Evolutionary conservation across 148 eudicot species (phyloP).

Genomic region (Tetragonia tetragonoides): DNA sequence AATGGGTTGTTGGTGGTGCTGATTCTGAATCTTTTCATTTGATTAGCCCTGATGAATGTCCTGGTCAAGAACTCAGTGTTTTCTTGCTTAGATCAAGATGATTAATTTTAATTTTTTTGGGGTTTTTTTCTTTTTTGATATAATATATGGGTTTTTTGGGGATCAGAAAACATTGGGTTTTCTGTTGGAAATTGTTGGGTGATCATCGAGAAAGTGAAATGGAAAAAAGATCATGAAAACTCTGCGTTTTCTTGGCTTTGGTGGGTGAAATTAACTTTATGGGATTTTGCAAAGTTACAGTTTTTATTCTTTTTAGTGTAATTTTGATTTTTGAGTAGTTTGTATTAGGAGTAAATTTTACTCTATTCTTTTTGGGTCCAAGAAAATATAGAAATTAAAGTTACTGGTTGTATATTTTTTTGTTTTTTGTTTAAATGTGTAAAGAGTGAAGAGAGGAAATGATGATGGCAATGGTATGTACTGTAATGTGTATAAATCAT

Average conservation of each 20-base stretch:
- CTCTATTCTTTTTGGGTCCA: neutral
- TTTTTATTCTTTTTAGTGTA: slow-evolving; percentile 1
- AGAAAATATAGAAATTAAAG: neutral
- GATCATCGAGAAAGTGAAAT: neutral
- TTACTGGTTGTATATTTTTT: neutral
- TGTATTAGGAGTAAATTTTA: too few species aligned
- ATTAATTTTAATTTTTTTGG: slow-evolving; percentile 4
- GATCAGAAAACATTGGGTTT: slow-evolving; percentile 30
- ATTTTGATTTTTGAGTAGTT: neutral
- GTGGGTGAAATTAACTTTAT: slow-evolving; percentile 22
- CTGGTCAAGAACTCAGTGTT: slow-evolving; percentile 77
- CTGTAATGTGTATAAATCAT: slow-evolving; percentile 24
- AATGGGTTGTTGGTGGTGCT: slow-evolving; percentile 71
- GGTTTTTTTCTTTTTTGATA: too few species aligned
- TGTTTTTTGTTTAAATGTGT: neutral
- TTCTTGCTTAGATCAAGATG: slow-evolving; percentile 66
- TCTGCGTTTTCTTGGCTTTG: slow-evolving; percentile 25
- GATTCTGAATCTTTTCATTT: slow-evolving; percentile 80
- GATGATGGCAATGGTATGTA: neutral
- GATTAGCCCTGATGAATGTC: slow-evolving; percentile 62
- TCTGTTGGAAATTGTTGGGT: slow-evolving; percentile 18
- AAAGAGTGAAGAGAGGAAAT: slow-evolving; percentile 5
- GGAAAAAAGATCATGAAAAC: slow-evolving; percentile 7
- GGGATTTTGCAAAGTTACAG: slow-evolving; percentile 16
- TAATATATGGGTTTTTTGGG: neutral